phyloP scores from a whole-genome alignment of 768 basidiomycete genomes.

The Tremella mesenterica region DNA sequence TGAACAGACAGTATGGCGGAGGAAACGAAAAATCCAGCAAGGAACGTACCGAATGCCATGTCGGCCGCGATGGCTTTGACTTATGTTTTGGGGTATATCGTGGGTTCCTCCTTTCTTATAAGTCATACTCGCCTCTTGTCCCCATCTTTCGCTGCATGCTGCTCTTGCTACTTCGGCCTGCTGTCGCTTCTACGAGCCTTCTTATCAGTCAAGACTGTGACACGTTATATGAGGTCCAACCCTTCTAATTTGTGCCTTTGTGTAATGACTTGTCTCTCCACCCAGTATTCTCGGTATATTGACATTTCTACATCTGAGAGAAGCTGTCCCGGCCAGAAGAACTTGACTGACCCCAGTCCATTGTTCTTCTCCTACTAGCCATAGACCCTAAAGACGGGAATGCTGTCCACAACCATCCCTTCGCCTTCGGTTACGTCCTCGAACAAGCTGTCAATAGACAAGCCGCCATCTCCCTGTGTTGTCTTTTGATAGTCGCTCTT shows the following conservation, averaged over 20 bases:
- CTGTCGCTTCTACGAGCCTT: no score
- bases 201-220: no score
- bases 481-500: constrained; percentile 34
- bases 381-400: constrained; percentile 14
- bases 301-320: no score
- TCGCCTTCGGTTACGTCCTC: constrained; percentile 43
- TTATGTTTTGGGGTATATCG: constrained; percentile 45
- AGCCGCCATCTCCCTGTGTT: constrained; percentile 35
- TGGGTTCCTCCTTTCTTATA: constrained; percentile 13
- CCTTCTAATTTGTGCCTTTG: no score
- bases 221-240: no score
- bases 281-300: no score
- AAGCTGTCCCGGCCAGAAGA: no score
- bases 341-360: constrained; percentile 19
- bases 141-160: no score
- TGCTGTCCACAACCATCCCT: constrained; percentile 17
- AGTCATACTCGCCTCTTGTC: no score
- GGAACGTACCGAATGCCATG: constrained; percentile 47
- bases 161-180: no score
- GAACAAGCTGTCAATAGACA: constrained; percentile 34
- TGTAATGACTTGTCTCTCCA: no score
- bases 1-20: constrained; percentile 41
- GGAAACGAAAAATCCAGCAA: constrained; percentile 45
- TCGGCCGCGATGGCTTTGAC: constrained; percentile 28
- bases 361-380: constrained; percentile 41